These are phyloP conservation scores for Hygrophorus pudorinus DNA, from an alignment of 768 basidiomycete species.

Conservation along the genomic window DNA sequence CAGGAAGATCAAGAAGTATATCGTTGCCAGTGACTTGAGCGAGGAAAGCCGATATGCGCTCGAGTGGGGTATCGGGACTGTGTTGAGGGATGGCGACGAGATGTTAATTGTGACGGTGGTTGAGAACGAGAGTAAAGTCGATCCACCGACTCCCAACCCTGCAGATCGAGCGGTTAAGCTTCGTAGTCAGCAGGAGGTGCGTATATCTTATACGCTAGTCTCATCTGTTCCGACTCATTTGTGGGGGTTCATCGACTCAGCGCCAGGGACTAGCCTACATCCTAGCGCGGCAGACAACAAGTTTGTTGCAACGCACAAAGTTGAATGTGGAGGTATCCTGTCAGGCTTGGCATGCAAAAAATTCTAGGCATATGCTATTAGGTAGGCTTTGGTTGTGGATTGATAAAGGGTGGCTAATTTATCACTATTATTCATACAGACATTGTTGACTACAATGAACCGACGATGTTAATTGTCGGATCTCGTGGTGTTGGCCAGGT, in stretches of 20 bases:
- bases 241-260: conserved; percentile 26
- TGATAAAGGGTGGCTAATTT: no score
- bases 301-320: conserved; percentile 82
- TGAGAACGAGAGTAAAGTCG: conserved; percentile 88
- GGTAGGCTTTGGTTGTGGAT: conserved; percentile 28
- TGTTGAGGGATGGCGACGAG: conserved; percentile 90
- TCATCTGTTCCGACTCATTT: neutral
- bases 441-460: conserved; percentile 79
- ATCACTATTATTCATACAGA: conserved; percentile 27
- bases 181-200: conserved; percentile 80
- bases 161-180: conserved; percentile 73
- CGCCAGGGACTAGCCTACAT: conserved; percentile 86
- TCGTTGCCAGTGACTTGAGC: conserved; percentile 90
- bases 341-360: conserved; percentile 98
- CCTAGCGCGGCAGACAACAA: conserved; percentile 81
- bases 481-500: conserved; percentile 84
- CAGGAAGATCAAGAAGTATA: conserved; percentile 59
- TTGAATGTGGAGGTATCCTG: conserved; percentile 82
- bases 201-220: conserved; percentile 20
- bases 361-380: conserved; percentile 79
- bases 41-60: conserved; percentile 93
- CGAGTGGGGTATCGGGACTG: conserved; percentile 97
- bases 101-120: conserved; percentile 84
- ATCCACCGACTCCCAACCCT: conserved; percentile 58
- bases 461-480: conserved; percentile 90